Conservation (phyloP, 306 rosid genomes). For the Rosa persica region DNA sequence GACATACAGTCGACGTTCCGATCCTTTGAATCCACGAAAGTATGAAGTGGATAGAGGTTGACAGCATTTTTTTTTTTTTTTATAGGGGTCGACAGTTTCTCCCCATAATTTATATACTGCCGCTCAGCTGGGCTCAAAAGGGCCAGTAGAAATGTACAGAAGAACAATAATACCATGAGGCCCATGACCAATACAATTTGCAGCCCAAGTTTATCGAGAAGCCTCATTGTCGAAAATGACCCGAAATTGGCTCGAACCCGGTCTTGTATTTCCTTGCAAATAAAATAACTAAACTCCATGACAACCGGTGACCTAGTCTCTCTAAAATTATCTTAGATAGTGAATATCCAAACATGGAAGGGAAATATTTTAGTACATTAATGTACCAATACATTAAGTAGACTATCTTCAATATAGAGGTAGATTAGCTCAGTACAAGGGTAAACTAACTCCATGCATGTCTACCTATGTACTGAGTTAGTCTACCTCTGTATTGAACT, state of each 20-base stretch:
- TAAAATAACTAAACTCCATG: too few relatives aligned
- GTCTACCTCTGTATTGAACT: too few relatives aligned
- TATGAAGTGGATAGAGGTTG: not conserved
- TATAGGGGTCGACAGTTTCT: slow-evolving; percentile 1
- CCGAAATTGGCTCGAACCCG: not conserved
- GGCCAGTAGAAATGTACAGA: not conserved
- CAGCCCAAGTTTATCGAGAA: not conserved
- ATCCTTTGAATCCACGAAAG: not conserved
- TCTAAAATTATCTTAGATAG: too few relatives aligned
- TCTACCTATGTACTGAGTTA: too few relatives aligned
- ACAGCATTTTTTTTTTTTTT: too few relatives aligned
- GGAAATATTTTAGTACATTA: too few relatives aligned
- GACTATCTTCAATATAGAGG: too few relatives aligned
- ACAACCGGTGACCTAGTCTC: too few relatives aligned
- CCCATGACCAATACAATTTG: not conserved
- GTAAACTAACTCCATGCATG: too few relatives aligned
- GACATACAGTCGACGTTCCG: not conserved
- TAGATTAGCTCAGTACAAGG: too few relatives aligned
- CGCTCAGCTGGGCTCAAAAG: not conserved
- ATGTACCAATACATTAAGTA: too few relatives aligned
- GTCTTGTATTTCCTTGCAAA: too few relatives aligned
- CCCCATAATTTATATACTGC: not conserved
- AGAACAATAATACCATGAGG: not conserved
- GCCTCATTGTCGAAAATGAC: not conserved
- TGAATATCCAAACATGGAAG: not conserved